Percentiles rank a stretch among this genome's conserved stretches.
Evolutionary conservation across 257 asterid genomes (phyloP).

Genomic region (Paulownia fortunei): DNA sequence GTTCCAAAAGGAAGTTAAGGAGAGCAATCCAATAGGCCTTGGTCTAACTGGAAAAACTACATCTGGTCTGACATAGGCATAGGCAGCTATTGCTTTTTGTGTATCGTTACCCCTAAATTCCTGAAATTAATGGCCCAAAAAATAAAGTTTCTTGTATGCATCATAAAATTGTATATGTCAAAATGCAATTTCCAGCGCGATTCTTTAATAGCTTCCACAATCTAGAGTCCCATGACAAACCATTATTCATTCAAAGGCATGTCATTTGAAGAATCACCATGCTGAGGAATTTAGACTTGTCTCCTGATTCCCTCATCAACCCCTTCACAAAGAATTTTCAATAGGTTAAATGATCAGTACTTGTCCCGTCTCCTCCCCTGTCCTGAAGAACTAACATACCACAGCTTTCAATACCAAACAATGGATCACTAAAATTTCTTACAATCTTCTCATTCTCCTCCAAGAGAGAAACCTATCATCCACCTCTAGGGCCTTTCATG

Average conservation of each 20-base stretch:
- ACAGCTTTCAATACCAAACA: too few species aligned
- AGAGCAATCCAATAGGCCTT: neutral
- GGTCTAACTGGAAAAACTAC: neutral
- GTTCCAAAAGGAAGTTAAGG: constrained; percentile 18
- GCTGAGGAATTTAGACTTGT: too few species aligned
- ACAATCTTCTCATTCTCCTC: too few species aligned
- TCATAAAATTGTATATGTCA: neutral
- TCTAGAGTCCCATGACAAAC: neutral
- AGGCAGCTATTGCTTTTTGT: neutral
- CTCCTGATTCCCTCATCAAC: too few species aligned
- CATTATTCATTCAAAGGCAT: neutral
- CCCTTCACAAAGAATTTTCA: too few species aligned
- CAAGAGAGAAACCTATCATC: too few species aligned
- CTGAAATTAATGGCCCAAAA: neutral
- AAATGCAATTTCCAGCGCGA: neutral
- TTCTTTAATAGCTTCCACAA: neutral
- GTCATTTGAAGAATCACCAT: too few species aligned
- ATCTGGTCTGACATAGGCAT: neutral
- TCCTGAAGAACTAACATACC: too few species aligned
- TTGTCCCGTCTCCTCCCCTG: too few species aligned
- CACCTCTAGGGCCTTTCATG: too few species aligned
- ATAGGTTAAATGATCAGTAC: too few species aligned
- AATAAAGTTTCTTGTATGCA: neutral
- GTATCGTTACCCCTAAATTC: neutral
- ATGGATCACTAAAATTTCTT: too few species aligned